These are phyloP conservation scores for Penicillium digitatum DNA, from an alignment of 2,329 filamentous ascomycete genomes.

Conservation along the genomic window DNA sequence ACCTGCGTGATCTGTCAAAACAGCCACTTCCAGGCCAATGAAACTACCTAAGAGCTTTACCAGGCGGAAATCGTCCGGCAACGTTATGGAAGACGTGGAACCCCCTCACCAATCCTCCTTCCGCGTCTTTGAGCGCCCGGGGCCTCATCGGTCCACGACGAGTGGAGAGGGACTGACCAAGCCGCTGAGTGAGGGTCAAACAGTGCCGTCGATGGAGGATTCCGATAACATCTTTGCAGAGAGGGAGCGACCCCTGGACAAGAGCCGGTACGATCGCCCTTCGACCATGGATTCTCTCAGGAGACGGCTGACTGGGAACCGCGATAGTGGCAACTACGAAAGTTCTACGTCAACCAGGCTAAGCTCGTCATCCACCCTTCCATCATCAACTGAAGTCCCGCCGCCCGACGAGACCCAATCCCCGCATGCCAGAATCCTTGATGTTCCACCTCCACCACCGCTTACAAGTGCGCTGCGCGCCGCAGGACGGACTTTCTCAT, in stretches of 20 bases:
- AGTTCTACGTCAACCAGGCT: constrained; percentile 50
- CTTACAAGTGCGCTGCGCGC: constrained; percentile 43
- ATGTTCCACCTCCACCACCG: constrained; percentile 40
- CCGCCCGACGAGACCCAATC: constrained; percentile 39
- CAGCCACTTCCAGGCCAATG: constrained; percentile 47
- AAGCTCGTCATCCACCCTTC: constrained; percentile 54
- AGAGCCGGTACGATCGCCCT: constrained; percentile 35
- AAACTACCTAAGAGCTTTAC: constrained; percentile 53
- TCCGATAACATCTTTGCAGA: constrained; percentile 40
- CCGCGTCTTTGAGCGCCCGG: constrained; percentile 51
- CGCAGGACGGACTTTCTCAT: constrained; percentile 52
- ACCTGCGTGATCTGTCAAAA: background rate
- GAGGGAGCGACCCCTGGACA: constrained; percentile 32
- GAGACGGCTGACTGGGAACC: constrained; percentile 33
- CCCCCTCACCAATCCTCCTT: constrained; percentile 46
- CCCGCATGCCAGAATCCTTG: constrained; percentile 39
- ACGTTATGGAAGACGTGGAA: constrained; percentile 49
- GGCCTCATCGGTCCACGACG: constrained; percentile 42
- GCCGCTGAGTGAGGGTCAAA: constrained; percentile 33
- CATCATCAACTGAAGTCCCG: constrained; percentile 51
- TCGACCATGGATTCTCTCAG: constrained; percentile 15
- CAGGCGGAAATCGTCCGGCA: constrained; percentile 54
- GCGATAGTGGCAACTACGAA: constrained; percentile 49
- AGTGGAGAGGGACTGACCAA: constrained; percentile 37
- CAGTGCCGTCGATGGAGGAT: constrained; percentile 37